Percentiles rank a stretch among this genome's conserved stretches.
phyloP scores from a whole-genome alignment of 2,329 filamentous ascomycete species.

The Didymella glomerata region DNA sequence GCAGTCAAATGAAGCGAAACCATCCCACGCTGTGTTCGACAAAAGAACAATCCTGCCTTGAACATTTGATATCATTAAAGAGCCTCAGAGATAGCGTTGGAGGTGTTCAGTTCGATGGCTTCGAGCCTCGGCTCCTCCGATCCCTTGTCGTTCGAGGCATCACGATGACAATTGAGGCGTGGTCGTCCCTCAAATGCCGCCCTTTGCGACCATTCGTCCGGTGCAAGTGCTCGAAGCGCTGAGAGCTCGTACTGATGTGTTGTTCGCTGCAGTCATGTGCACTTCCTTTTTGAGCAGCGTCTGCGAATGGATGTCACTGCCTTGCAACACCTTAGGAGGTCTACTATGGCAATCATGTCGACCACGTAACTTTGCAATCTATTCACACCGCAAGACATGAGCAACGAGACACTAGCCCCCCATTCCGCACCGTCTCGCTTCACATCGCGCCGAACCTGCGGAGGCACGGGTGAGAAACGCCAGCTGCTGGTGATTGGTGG shows the following conservation, averaged over 20 bases:
- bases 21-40: neutral
- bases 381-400: constrained; percentile 23
- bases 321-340: constrained; percentile 13
- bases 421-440: constrained; percentile 23
- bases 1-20: constrained; percentile 11
- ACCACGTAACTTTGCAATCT: constrained; percentile 21
- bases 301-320: constrained; percentile 12
- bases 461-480: constrained; percentile 18
- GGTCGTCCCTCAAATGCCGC: neutral
- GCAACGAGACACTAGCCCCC: constrained; percentile 13
- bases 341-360: constrained; percentile 10
- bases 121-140: neutral
- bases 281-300: constrained; percentile 12
- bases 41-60: neutral
- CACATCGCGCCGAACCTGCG: constrained; percentile 20
- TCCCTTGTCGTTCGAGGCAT: neutral
- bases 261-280: constrained; percentile 15
- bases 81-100: neutral
- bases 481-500: constrained; percentile 24
- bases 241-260: constrained; percentile 10
- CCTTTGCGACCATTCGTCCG: constrained; percentile 6
- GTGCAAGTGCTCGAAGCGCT: constrained; percentile 2
- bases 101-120: neutral
- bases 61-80: neutral
- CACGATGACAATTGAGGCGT: neutral